Conservation (phyloP, 352 stramenopile genomes). For the Pythium chondricola region DNA sequence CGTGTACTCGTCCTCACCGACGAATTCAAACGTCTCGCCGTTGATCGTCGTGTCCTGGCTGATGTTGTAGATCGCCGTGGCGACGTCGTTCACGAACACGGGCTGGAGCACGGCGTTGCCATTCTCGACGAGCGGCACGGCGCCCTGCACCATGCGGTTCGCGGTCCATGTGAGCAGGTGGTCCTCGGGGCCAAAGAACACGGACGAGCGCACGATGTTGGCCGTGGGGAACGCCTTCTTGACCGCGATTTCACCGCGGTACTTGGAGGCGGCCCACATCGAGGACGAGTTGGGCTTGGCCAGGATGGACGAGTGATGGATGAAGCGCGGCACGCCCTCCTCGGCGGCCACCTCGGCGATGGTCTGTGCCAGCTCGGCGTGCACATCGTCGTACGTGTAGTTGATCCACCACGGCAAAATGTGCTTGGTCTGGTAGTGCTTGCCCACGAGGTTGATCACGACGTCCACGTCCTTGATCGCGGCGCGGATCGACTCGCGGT, state of each 20-base stretch:
- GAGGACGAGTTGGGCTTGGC: conserved; percentile 78
- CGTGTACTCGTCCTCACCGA: conserved; percentile 95
- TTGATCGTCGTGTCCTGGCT: conserved; percentile 81
- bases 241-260: conserved; percentile 80
- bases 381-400: conserved; percentile 94
- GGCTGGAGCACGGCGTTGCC: conserved; percentile 92
- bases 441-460: conserved; percentile 97
- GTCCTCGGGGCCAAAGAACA: conserved; percentile 95
- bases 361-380: conserved; percentile 89
- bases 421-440: conserved; percentile 97
- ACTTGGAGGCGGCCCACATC: conserved; percentile 81
- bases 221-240: conserved; percentile 91
- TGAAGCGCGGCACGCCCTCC: conserved; percentile 63
- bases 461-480: conserved; percentile 91
- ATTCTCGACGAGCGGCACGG: conserved; percentile 91
- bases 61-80: conserved; percentile 74
- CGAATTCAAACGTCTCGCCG: conserved; percentile 93
- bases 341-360: conserved; percentile 82
- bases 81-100: conserved; percentile 83
- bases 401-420: conserved; percentile 91
- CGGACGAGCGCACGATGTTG: conserved; percentile 93
- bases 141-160: conserved; percentile 63
- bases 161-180: conserved; percentile 91
- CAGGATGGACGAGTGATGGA: conserved; percentile 81
- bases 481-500: conserved; percentile 91